Percentiles rank a stretch among this genome's conserved stretches.
Evolutionary conservation across 2,329 filamentous ascomycete species (phyloP).

Genomic region (Pseudogymnoascus sp.): DNA sequence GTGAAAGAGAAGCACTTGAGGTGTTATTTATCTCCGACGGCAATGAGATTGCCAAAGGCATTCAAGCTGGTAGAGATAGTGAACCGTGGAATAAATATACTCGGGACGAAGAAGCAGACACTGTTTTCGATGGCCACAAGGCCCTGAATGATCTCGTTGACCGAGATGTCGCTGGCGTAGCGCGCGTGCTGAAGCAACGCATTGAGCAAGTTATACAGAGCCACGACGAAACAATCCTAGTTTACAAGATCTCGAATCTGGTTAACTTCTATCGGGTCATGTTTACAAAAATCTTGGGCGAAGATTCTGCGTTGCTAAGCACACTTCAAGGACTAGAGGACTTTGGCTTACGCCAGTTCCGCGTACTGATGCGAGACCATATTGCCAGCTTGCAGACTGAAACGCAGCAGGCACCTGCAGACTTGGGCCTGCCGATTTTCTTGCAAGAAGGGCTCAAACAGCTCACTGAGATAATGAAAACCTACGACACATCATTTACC

Average conservation of each 20-base stretch:
- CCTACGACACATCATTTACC: conserved; percentile 75
- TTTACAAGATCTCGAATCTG: conserved; percentile 86
- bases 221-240: conserved; percentile 80
- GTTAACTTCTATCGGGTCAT: conserved; percentile 84
- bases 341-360: conserved; percentile 77
- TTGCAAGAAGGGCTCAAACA: conserved; percentile 73
- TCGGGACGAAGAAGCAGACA: conserved; percentile 44
- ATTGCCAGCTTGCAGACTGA: conserved; percentile 68
- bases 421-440: conserved; percentile 74
- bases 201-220: conserved; percentile 88
- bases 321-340: conserved; percentile 63
- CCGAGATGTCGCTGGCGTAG: conserved; percentile 73
- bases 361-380: conserved; percentile 72
- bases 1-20: conserved; percentile 87
- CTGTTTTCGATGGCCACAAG: conserved; percentile 70
- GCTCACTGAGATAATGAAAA: conserved; percentile 72
- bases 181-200: conserved; percentile 77
- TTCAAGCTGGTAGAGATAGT: conserved; percentile 71
- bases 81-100: conserved; percentile 67
- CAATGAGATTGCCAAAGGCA: conserved; percentile 76
- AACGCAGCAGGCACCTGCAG: conserved; percentile 60
- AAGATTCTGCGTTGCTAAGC: conserved; percentile 53
- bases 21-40: conserved; percentile 86
- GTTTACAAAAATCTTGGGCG: conserved; percentile 71
- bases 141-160: conserved; percentile 83